Evolutionary conservation across 345 rosid genomes (phyloP).

Genomic region (Angophora floribunda): DNA sequence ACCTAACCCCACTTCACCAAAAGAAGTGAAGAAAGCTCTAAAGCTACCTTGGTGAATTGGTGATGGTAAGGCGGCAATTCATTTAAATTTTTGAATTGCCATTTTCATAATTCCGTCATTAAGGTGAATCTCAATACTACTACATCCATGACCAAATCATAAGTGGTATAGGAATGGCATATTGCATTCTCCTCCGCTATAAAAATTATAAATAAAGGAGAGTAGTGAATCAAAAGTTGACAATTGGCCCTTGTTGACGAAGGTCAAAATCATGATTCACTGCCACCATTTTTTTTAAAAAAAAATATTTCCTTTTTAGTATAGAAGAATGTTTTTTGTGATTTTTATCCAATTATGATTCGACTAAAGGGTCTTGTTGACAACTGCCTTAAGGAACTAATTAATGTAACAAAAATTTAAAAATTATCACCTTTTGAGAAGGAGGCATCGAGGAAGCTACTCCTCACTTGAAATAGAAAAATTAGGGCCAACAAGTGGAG

Average conservation of each 20-base stretch:
- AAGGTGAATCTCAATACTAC: not conserved
- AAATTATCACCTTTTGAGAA: not conserved
- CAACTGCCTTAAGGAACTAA: not conserved
- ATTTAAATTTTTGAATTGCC: not conserved
- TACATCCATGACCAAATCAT: not conserved
- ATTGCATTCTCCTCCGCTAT: not conserved
- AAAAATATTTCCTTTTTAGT: not conserved
- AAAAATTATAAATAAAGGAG: not conserved
- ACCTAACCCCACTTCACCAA: not conserved
- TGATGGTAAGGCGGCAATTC: not conserved
- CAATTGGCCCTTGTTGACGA: not conserved
- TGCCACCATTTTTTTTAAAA: not conserved
- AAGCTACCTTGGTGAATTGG: not conserved
- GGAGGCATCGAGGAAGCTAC: not conserved
- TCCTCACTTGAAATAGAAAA: not conserved
- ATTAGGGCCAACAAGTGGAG: not conserved
- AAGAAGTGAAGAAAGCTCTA: not conserved
- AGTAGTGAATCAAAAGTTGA: not conserved
- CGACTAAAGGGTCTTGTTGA: not conserved
- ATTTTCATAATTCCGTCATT: not conserved
- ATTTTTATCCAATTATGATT: not conserved
- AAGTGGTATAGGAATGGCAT: not conserved
- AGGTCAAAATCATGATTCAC: not conserved
- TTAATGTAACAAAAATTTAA: not conserved
- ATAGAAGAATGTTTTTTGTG: too few relatives aligned